phyloP scores from a whole-genome alignment of 1,139 yeast species.

The Spathaspora sp. region DNA sequence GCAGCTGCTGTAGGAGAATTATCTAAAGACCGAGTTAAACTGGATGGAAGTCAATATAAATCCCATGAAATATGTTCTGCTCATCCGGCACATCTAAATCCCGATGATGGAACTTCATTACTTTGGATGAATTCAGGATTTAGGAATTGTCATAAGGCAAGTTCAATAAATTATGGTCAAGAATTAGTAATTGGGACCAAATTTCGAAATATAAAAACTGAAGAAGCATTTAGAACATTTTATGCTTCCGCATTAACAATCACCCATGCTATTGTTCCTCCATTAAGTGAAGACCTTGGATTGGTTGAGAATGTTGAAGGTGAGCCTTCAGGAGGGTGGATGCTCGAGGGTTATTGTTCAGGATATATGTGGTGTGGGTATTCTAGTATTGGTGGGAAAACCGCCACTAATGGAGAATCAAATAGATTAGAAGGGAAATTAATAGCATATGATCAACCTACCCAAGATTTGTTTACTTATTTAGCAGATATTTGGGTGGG shows the following conservation, averaged over 20 bases:
- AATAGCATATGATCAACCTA: constrained; percentile 22
- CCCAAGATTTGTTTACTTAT: constrained; percentile 23
- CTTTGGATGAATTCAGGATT: constrained; percentile 36
- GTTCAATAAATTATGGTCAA: constrained; percentile 17
- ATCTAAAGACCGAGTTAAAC: constrained; percentile 23
- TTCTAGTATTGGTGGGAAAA: constrained; percentile 36
- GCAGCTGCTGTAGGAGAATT: constrained; percentile 30
- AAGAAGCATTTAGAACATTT: constrained; percentile 27
- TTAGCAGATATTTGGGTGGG: constrained; percentile 39
- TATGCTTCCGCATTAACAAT: constrained; percentile 26
- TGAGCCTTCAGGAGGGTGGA: constrained; percentile 31
- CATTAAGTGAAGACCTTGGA: constrained; percentile 15
- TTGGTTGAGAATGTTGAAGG: constrained; percentile 21
- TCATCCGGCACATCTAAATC: constrained; percentile 42
- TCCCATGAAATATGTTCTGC: constrained; percentile 37
- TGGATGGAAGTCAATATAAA: constrained; percentile 15
- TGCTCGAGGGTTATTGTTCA: constrained; percentile 35
- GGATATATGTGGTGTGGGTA: constrained; percentile 46
- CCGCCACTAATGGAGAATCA: constrained; percentile 16
- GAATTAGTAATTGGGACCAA: constrained; percentile 22
- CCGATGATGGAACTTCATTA: constrained; percentile 25
- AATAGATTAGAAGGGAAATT: constrained; percentile 26
- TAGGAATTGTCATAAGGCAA: constrained; percentile 25
- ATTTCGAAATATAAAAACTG: constrained; percentile 19
- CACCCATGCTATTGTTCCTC: constrained; percentile 33